Base-by-base conservation (phyloP, 148 eudicot genomes). In the Rhododendron henanense region DNA sequence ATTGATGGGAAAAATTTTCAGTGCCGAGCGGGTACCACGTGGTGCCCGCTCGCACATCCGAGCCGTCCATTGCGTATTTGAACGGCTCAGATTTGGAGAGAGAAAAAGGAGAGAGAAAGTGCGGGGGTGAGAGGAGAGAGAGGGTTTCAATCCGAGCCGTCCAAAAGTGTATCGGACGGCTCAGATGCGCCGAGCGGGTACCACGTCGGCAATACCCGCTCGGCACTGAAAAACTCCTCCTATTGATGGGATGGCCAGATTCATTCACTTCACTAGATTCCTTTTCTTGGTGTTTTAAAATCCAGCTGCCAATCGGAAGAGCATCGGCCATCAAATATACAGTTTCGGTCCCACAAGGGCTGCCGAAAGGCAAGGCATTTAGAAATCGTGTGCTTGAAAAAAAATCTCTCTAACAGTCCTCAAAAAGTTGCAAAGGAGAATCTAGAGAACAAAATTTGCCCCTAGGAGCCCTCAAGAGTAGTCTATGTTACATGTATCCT, bases 201-300 rank as follows among this genome's bases (percentile, higher is more conserved):
- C 31, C 31, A 31, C 31, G 31, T 31, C 31, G 31, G 31, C 31
- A 31, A 31, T 31, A 31, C 31, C 31, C 31, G 31, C 31, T 28
- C 31, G 31, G 31, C 31, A 31, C 31, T 31, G 31, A 31, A 31
- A 31, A 31, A 31, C 31, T 31, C 31, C 31, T 31, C 31, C 5
- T 28, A 10, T 69, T 28, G 18, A 28, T 28, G 18, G 37, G 37
- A 11, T 69, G 75, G 75, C 35, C 75, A 53, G 88, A 87, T 84
- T 84, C 86, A 79, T 51, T 71, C 4, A 16, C 83, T 69, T 78
- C 14, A 11, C 73, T 41, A 37, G 86, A 51, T 87, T 65, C 83
- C 39, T 50, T 67, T 74, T 18, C 10, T 76, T 5, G 55, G 78
- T 37, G 6, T 53, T 33, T 19, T 50, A 33, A 37, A 5, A 9